Base-by-base conservation (phyloP, 208 protist species). In the Herpetomonas tarakana region DNA sequence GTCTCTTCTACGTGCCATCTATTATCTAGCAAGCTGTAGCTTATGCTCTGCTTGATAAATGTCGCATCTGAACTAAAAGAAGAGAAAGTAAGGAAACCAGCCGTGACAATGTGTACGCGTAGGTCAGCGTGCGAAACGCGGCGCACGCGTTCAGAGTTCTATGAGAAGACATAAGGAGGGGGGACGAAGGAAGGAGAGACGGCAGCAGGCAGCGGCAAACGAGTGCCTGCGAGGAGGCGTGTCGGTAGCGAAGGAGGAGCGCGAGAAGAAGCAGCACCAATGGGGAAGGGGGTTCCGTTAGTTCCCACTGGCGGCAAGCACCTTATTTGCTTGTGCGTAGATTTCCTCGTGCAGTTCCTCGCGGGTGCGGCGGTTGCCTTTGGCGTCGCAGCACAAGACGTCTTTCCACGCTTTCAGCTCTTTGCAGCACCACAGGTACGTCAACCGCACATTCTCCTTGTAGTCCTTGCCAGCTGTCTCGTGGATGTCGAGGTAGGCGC, bases 401-500 rank as follows among this genome's bases (percentile, higher is more conserved):
- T 71, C 58, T 52, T 74, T 29, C 87, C 88, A 97, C 19, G 76
- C 54, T 14, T 44, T 38, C 2, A 94, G 55, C 2, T 80, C 27
- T 19, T 77, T 45, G 58, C 88, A 95, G 71, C 91, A 97, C 86
- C 88, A 94, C 38, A 81, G 50, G 59, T 90, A 97, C 19, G 78
- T 83, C 18, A 76, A 45, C 18, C 86, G 67, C 28, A 97, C 85
- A 30, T 65, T 65, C 28, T 92, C 68, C 69, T 96, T 97, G 75
- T 96, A 95, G 9, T 66, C 49, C 1, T 38, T 29, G 4, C 81
- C 62, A 0, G 90, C 90, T 2, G 78, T 93, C 62, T 97, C 93
- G 67, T 97, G 88, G 50, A 96, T 96, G 62, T 97, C 93, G 2
- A 97, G 78, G 25, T 68, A 67, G 55, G 58, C 62, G 3, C 93